A percentile compares a stretch with the other conserved stretches of the same genome.
These are phyloP conservation scores for Liriodendron chinense DNA, from an alignment of 164 flowering plant genomes.

Conservation along the genomic window DNA sequence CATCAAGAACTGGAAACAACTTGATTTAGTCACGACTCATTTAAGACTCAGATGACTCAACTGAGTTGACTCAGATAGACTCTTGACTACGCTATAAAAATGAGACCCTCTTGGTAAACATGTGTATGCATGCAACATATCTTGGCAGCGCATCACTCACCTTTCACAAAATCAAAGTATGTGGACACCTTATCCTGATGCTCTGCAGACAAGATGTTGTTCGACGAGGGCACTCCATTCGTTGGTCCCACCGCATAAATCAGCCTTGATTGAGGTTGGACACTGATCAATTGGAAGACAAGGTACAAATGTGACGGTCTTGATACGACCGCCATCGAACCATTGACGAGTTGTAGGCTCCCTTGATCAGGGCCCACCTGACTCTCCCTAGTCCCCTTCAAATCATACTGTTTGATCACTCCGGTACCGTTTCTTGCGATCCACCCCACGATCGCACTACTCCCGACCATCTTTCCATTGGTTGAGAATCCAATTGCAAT, in stretches of 20 bases:
- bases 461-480: slow-evolving; percentile 43
- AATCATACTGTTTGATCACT: slow-evolving; percentile 31
- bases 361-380: slow-evolving; percentile 48
- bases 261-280: slow-evolving; percentile 26
- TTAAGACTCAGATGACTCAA: too few species aligned
- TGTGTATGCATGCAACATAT: too few species aligned
- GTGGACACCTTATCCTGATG: slow-evolving; percentile 40
- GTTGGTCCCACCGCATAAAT: slow-evolving; percentile 50
- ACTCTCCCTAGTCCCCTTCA: slow-evolving; percentile 31
- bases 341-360: slow-evolving; percentile 25
- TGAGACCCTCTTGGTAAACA: too few species aligned
- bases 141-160: slow-evolving; percentile 16
- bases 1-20: too few species aligned
- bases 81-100: too few species aligned
- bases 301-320: slow-evolving; percentile 36
- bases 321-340: slow-evolving; percentile 19
- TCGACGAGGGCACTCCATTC: slow-evolving; percentile 32
- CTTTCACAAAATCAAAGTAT: slow-evolving; percentile 37
- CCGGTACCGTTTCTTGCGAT: slow-evolving; percentile 15
- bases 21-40: too few species aligned
- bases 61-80: too few species aligned
- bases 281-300: slow-evolving; percentile 44
- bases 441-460: slow-evolving; percentile 52
- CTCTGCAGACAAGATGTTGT: slow-evolving; percentile 27
- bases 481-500: slow-evolving; percentile 46